These are phyloP conservation scores for Penicillium sp. DNA, from an alignment of 2,329 filamentous ascomycete species.

Conservation along the genomic window DNA sequence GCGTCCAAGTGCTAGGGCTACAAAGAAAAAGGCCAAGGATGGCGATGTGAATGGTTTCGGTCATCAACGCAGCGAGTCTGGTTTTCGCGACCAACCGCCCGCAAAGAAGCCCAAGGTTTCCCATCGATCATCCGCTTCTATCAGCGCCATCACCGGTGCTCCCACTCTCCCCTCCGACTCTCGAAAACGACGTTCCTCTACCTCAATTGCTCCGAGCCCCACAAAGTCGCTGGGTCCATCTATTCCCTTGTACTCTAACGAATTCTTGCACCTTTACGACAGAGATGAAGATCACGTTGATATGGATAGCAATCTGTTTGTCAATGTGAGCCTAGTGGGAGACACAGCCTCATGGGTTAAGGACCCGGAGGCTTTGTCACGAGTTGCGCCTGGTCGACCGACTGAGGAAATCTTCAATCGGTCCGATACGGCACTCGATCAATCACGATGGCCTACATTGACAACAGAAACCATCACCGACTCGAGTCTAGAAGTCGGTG, in stretches of 20 bases:
- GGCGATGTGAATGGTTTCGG: conserved; percentile 46
- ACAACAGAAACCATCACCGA: conserved; percentile 50
- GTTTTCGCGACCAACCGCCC: conserved; percentile 49
- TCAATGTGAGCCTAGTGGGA: conserved; percentile 67
- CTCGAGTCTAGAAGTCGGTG: conserved; percentile 45
- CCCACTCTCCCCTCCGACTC: conserved; percentile 58
- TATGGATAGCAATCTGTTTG: conserved; percentile 69
- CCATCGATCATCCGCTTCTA: conserved; percentile 71
- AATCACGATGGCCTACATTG: conserved; percentile 49
- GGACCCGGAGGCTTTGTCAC: conserved; percentile 62
- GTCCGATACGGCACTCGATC: conserved; percentile 51
- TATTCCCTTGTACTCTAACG: conserved; percentile 65
- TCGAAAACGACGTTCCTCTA: conserved; percentile 55
- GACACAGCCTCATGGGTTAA: conserved; percentile 72
- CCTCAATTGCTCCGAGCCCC: conserved; percentile 63
- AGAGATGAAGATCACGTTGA: conserved; percentile 53
- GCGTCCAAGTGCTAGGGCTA: conserved; percentile 68
- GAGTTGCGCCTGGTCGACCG: conserved; percentile 58
- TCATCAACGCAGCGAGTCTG: conserved; percentile 53
- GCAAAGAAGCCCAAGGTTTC: conserved; percentile 75
- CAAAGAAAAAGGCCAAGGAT: conserved; percentile 84
- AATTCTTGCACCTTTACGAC: conserved; percentile 70
- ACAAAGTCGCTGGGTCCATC: conserved; percentile 57
- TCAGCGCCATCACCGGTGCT: conserved; percentile 61
- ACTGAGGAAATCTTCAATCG: conserved; percentile 65